Evolutionary conservation across 495 filamentous ascomycete species (phyloP).

Genomic region (Margaritispora aquatica): DNA sequence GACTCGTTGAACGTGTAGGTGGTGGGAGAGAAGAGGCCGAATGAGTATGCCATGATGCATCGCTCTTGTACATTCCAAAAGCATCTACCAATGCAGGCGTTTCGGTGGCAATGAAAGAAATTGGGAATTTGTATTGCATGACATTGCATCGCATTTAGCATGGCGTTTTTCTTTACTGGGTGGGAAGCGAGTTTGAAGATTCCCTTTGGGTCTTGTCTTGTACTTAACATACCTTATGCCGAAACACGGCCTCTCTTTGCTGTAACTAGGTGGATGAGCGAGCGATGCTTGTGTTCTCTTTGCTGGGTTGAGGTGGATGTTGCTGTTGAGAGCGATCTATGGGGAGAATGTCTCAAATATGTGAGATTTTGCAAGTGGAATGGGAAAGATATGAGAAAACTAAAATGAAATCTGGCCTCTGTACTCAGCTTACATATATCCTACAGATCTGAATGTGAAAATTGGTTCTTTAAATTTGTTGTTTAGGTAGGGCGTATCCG

Average conservation of each 20-base stretch:
- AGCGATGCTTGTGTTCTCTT: neutral
- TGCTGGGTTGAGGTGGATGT: neutral
- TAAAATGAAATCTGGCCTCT: too few species aligned
- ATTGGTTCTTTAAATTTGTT: too few species aligned
- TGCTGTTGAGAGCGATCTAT: neutral
- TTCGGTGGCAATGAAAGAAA: neutral
- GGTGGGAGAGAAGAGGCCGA: slow-evolving; percentile 43
- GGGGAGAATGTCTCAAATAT: neutral
- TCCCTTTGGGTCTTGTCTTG: neutral
- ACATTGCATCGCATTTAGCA: neutral
- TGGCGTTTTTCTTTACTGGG: slow-evolving; percentile 1
- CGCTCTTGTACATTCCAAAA: neutral
- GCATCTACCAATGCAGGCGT: too few species aligned
- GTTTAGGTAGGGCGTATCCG: too few species aligned
- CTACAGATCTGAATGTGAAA: too few species aligned
- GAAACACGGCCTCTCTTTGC: neutral
- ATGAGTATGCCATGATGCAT: neutral
- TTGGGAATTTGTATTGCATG: too few species aligned
- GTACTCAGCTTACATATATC: too few species aligned
- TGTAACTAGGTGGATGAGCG: neutral
- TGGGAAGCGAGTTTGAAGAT: neutral
- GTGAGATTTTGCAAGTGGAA: neutral
- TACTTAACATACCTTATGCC: too few species aligned
- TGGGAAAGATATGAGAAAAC: too few species aligned
- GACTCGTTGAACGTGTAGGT: slow-evolving; percentile 68